Evolutionary conservation across 169 alveolate species (phyloP).

Genomic region (Plasmodium malariae): DNA sequence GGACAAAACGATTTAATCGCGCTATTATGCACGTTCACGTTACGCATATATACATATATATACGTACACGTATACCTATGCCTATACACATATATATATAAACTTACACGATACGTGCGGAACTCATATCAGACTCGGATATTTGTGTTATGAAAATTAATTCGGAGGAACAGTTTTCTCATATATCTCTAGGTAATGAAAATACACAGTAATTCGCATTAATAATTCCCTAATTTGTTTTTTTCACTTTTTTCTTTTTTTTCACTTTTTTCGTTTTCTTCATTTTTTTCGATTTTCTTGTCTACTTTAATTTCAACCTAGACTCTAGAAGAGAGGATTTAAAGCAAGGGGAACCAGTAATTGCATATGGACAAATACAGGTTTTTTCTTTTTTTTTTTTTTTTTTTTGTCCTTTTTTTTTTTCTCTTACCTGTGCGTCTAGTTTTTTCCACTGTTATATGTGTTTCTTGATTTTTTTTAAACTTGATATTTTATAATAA

Average conservation of each 20-base stretch:
- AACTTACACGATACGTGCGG: not conserved
- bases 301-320: slow-evolving; percentile 11
- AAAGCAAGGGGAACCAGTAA: slow-evolving; percentile 56
- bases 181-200: slow-evolving; percentile 42
- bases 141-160: slow-evolving; percentile 62
- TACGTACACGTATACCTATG: not conserved
- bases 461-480: too few species aligned
- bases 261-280: too few species aligned
- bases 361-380: slow-evolving; percentile 72
- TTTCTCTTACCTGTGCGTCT: not conserved
- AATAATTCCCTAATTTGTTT: not conserved
- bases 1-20: not conserved
- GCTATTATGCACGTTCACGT: not conserved
- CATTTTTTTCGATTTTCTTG: too few species aligned
- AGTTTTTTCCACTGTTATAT: not conserved
- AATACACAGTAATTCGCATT: not conserved
- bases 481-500: too few species aligned
- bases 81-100: not conserved
- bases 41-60: not conserved
- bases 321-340: slow-evolving; percentile 34
- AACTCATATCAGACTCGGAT: slow-evolving; percentile 27
- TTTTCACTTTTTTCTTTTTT: not conserved
- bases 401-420: slow-evolving; percentile 9
- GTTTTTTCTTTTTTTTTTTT: slow-evolving; percentile 7
- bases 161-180: slow-evolving; percentile 29